A percentile compares a stretch with the other conserved stretches of the same genome.
Evolutionary conservation across 108 stramenopile species (phyloP).

Genomic region (Stephanodiscus triporus): DNA sequence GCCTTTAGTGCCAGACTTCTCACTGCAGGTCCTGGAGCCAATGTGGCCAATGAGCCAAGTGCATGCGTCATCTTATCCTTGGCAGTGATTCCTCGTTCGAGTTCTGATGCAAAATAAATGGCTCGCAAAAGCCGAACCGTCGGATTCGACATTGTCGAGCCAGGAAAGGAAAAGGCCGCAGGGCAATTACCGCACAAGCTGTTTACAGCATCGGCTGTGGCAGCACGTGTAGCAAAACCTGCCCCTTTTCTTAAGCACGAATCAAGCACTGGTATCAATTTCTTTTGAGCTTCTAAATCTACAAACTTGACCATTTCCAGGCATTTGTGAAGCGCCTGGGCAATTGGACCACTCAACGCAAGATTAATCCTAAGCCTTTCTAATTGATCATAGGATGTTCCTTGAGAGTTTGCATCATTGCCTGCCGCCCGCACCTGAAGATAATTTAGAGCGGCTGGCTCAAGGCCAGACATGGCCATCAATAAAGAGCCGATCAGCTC

Average conservation of each 20-base stretch:
- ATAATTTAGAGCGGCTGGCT: constrained; percentile 87
- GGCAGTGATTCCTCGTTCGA: constrained; percentile 71
- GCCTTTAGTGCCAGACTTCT: constrained; percentile 47
- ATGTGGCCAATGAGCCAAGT: constrained; percentile 67
- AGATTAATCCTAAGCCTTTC: constrained; percentile 72
- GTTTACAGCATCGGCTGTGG: constrained; percentile 74
- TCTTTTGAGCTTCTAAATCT: constrained; percentile 59
- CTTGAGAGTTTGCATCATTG: constrained; percentile 37
- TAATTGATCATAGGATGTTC: constrained; percentile 65
- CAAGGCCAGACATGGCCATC: constrained; percentile 78
- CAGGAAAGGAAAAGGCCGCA: constrained; percentile 66
- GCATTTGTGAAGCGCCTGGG: constrained; percentile 73
- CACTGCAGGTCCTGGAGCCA: constrained; percentile 73
- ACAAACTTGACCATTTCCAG: constrained; percentile 64
- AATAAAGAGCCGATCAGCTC: constrained; percentile 72
- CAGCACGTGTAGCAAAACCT: constrained; percentile 84
- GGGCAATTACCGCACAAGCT: constrained; percentile 71
- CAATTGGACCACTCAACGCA: constrained; percentile 76
- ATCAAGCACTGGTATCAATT: constrained; percentile 61
- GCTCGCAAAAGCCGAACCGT: constrained; percentile 78
- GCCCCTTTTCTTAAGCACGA: constrained; percentile 47
- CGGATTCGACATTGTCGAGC: constrained; percentile 61
- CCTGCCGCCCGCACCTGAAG: constrained; percentile 77
- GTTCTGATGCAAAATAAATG: constrained; percentile 78
- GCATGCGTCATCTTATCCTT: constrained; percentile 78